Evolutionary conservation across 345 rosid species (phyloP), one percentile per base, ranked within the genome.

Genomic region (Euphorbia tirucalli): DNA sequence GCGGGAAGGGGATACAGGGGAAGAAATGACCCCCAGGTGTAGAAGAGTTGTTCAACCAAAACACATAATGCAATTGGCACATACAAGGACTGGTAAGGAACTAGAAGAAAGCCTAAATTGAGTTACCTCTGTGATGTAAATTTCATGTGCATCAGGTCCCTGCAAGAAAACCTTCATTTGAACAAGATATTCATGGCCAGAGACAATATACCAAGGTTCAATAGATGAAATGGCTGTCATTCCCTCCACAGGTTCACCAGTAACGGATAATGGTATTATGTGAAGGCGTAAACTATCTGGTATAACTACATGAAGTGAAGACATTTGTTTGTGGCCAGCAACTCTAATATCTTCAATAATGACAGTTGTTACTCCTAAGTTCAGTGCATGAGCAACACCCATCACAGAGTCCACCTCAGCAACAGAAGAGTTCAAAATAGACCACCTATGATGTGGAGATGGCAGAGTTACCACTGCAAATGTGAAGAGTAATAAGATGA

Each of bases 321-420:
- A 94, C 66, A 83, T 74, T 81, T 94, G 98, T 63, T 74, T 71
- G 76, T 94, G 96, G n/a, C 92, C 96, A 82, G 91, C 87, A 71
- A 94, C 94, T 72, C 98, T 87, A 41, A 86, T 92, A 83, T 94
- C 98, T 85, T 91, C 88, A 61, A 91, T 91, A 81, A 83, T 80
- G 65, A 91, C 78, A 76, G 88, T 73, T 66, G 97, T 86, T 80
- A 73, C 81, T 66, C 98, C 98, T 76, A 94, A 82, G 74, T 79
- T 85, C 73, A 84, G 13, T 39, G 95, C 92, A 73, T 71, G 84
- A 77, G 86, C 78, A 70, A 81, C 77, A 56, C 95, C 98, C 70
- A 74, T 67, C 74, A 59, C 70, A 74, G 86, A 61, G 76, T 90
- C 92, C 77, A 91, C 93, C 80, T 77, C 85, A 75, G 90, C 92